phyloP scores from a whole-genome alignment of 345 rosid genomes.

The Euphorbia peplus region DNA sequence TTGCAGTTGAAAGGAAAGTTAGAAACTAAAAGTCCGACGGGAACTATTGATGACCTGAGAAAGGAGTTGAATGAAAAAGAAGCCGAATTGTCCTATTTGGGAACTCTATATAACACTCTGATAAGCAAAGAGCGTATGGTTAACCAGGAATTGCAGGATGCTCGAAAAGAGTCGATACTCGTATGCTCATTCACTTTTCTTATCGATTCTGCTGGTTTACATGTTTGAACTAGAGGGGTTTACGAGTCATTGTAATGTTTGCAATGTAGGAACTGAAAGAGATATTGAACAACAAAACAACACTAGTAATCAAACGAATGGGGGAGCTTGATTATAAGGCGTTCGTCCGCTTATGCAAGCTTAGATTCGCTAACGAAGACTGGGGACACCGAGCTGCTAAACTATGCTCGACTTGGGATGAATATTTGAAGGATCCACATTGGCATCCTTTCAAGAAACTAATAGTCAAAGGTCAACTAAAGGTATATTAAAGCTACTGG shows the following conservation, averaged over 20 bases:
- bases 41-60: neutral
- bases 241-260: neutral
- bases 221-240: too few relatives aligned
- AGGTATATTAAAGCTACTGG: neutral
- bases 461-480: neutral
- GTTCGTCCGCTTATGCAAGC: neutral
- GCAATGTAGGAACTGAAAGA: conserved; percentile 8
- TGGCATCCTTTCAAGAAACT: conserved; percentile 16
- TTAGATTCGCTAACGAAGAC: neutral
- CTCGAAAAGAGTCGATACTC: conserved; percentile 16
- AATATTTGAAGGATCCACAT: conserved; percentile 1
- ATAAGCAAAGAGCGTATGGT: conserved; percentile 14
- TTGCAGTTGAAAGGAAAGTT: neutral
- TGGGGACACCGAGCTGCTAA: neutral
- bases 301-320: conserved; percentile 19
- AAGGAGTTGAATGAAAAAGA: conserved; percentile 14
- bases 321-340: conserved; percentile 11
- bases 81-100: conserved; percentile 6
- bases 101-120: conserved; percentile 6
- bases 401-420: conserved; percentile 18
- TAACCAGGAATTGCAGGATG: conserved; percentile 19
- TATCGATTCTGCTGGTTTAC: too few relatives aligned
- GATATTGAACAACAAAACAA: neutral
- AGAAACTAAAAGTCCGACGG: neutral
- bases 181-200: neutral